Percentiles rank a stretch among this genome's conserved stretches.
These are phyloP conservation scores for Pleurotus pulmonarius DNA, from an alignment of 768 basidiomycete species.

Conservation along the genomic window DNA sequence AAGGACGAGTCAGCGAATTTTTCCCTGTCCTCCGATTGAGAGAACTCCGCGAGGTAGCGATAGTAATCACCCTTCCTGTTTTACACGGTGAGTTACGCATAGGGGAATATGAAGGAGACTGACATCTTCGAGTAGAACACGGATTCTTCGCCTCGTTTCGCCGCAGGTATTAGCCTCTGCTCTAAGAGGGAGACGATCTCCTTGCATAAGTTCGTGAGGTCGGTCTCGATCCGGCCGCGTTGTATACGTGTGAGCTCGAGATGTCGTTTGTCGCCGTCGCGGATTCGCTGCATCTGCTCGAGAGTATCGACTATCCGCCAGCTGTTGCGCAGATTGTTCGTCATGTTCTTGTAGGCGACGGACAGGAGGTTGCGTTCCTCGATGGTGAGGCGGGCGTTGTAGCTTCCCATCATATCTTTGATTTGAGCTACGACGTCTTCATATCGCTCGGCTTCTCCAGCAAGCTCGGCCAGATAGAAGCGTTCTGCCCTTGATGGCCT, in stretches of 20 bases:
- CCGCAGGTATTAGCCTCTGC: slow-evolving; percentile 96
- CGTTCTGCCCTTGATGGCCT: slow-evolving; percentile 1
- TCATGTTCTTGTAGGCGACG: slow-evolving; percentile 99
- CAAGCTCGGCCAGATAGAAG: slow-evolving; percentile 65
- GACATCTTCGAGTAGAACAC: slow-evolving; percentile 99
- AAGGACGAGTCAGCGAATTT: slow-evolving; percentile 72
- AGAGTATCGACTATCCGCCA: slow-evolving; percentile 99
- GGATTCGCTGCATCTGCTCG: slow-evolving; percentile 98
- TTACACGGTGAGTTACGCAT: not conserved
- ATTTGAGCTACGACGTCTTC: slow-evolving; percentile 80
- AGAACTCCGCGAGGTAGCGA: slow-evolving; percentile 59
- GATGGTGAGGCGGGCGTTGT: slow-evolving; percentile 65
- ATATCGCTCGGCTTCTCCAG: slow-evolving; percentile 86
- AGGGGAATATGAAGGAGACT: slow-evolving; percentile 23
- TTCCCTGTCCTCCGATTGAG: slow-evolving; percentile 65
- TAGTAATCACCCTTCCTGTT: slow-evolving; percentile 19
- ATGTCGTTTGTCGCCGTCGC: slow-evolving; percentile 88
- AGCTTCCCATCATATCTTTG: slow-evolving; percentile 66
- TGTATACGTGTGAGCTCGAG: slow-evolving; percentile 97
- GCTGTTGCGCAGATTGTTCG: slow-evolving; percentile 95
- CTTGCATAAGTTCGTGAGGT: slow-evolving; percentile 97
- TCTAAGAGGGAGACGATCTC: slow-evolving; percentile 97
- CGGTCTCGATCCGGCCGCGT: slow-evolving; percentile 95
- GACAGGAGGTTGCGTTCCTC: slow-evolving; percentile 95
- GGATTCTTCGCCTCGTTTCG: slow-evolving; percentile 94